phyloP scores from a whole-genome alignment of 2,329 filamentous ascomycete species.

The Ophiocordyceps sinensis region DNA sequence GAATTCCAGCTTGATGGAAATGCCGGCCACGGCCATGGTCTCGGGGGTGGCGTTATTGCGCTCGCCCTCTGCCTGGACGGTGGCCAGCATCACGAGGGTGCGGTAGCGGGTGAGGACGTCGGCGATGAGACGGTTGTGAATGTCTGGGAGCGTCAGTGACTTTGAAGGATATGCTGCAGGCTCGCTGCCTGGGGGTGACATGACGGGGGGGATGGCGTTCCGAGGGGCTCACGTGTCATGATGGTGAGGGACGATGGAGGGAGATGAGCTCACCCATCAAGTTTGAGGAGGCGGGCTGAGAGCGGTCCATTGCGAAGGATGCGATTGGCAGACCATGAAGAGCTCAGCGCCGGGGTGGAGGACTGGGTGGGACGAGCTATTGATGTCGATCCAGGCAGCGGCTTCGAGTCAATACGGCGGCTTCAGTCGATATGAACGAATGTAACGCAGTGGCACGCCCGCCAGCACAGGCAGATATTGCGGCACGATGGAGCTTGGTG shows the following conservation, averaged over 20 bases:
- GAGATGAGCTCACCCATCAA: conserved; percentile 17
- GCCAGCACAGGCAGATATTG: too few relatives aligned
- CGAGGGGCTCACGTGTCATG: too few relatives aligned
- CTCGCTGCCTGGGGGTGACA: too few relatives aligned
- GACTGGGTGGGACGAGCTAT: too few relatives aligned
- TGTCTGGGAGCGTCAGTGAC: conserved; percentile 16
- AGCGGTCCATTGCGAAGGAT: conserved; percentile 16
- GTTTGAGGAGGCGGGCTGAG: conserved; percentile 18
- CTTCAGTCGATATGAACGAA: too few relatives aligned
- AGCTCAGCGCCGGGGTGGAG: too few relatives aligned
- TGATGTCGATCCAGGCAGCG: too few relatives aligned
- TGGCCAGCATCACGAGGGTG: conserved; percentile 27
- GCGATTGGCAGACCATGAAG: too few relatives aligned
- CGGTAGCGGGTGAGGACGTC: conserved; percentile 29
- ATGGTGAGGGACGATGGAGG: neutral
- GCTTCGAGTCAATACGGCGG: too few relatives aligned
- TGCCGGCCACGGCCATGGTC: conserved; percentile 25
- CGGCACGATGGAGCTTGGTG: too few relatives aligned
- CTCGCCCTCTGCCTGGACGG: conserved; percentile 25
- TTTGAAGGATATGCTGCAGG: neutral
- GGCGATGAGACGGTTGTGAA: conserved; percentile 28
- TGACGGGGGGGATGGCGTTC: neutral
- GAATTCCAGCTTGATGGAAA: conserved; percentile 31
- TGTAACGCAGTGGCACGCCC: too few relatives aligned
- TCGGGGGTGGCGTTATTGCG: conserved; percentile 24